Conservation (phyloP, 192 early-diverging fungal genomes). For the Umbelopsis ramanniana region DNA sequence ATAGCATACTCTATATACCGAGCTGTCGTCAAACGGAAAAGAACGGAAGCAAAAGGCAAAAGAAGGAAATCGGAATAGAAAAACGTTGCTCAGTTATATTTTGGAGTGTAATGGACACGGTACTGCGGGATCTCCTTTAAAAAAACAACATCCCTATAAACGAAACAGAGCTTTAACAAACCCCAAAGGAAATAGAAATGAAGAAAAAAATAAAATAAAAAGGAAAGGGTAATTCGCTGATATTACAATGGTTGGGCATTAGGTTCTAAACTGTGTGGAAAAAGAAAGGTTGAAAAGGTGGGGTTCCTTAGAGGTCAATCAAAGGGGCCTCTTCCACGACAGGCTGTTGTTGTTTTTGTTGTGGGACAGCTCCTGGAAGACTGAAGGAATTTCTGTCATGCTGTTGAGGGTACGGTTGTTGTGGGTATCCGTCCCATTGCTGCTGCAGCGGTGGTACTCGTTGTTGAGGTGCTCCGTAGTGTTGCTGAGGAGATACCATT, state of each 20-base stretch:
- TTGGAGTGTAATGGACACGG: neutral
- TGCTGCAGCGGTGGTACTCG: slow-evolving; percentile 19
- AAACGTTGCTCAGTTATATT: neutral
- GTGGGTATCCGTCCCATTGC: slow-evolving; percentile 33
- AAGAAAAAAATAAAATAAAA: neutral
- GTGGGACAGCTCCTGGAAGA: neutral
- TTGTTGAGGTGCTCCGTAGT: neutral
- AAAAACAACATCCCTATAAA: slow-evolving; percentile 2
- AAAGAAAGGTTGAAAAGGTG: too few species aligned
- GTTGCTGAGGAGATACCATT: slow-evolving; percentile 5
- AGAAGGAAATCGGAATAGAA: slow-evolving; percentile 41
- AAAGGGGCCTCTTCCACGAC: slow-evolving; percentile 59
- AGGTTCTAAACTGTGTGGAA: neutral
- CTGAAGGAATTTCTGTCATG: neutral
- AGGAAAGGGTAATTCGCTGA: neutral
- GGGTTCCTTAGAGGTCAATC: slow-evolving; percentile 53
- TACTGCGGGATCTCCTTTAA: neutral
- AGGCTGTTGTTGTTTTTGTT: slow-evolving; percentile 25
- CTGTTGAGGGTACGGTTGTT: slow-evolving; percentile 30
- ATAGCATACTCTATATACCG: slow-evolving; percentile 21
- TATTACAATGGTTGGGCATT: slow-evolving; percentile 4
- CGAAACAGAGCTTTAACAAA: neutral
- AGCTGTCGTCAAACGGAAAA: slow-evolving; percentile 22
- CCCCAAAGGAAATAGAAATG: neutral
- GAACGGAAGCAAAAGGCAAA: slow-evolving; percentile 41